Evolutionary conservation across 1,284 basidiomycete genomes (phyloP).

Genomic region (Tilletia indica): DNA sequence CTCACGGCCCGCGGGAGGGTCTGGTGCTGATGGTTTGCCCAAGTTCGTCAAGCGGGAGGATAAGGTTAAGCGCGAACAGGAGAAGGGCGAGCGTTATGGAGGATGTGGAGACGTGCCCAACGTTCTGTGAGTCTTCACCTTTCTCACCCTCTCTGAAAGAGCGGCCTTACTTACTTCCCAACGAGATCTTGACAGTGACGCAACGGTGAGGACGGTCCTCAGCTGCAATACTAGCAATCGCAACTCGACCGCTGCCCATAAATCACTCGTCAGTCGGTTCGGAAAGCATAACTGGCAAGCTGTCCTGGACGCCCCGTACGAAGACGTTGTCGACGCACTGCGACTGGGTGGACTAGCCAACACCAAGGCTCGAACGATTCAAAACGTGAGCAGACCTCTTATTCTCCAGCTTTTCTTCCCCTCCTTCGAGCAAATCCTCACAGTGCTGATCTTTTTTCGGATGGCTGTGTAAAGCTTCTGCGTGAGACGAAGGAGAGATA

Average conservation of each 20-base stretch:
- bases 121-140: slow-evolving; percentile 17
- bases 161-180: background rate
- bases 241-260: slow-evolving; percentile 69
- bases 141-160: background rate
- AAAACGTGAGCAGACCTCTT: slow-evolving; percentile 21
- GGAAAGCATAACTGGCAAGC: slow-evolving; percentile 66
- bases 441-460: background rate
- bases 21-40: slow-evolving; percentile 21
- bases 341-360: slow-evolving; percentile 71
- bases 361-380: slow-evolving; percentile 70
- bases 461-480: slow-evolving; percentile 24
- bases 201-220: slow-evolving; percentile 70
- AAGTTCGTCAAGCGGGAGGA: slow-evolving; percentile 15
- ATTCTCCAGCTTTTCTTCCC: no score
- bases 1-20: slow-evolving; percentile 20
- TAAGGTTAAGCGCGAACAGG: slow-evolving; percentile 16
- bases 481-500: slow-evolving; percentile 29
- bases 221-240: slow-evolving; percentile 70
- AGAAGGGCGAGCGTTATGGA: slow-evolving; percentile 32
- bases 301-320: slow-evolving; percentile 63
- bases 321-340: slow-evolving; percentile 66
- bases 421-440: no score
- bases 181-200: slow-evolving; percentile 57
- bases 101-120: slow-evolving; percentile 40
- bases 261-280: slow-evolving; percentile 64